These are phyloP conservation scores for Nothophoma quercina DNA, from an alignment of 2,329 filamentous ascomycete genomes.

Conservation along the genomic window DNA sequence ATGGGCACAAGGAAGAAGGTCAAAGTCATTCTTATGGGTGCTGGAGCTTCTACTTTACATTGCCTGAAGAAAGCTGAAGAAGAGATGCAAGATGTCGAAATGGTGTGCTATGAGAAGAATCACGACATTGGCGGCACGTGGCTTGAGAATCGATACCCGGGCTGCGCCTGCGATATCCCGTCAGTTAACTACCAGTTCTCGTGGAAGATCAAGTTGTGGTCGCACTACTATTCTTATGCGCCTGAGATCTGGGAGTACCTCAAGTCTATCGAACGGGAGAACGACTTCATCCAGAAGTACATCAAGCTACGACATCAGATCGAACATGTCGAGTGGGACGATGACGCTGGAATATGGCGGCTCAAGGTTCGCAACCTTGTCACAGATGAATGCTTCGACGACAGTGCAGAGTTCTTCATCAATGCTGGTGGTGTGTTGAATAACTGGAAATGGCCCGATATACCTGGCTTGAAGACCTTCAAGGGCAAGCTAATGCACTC, in stretches of 20 bases:
- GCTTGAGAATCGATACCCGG: slow-evolving; percentile 53
- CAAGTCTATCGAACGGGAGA: slow-evolving; percentile 51
- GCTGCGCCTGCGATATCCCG: slow-evolving; percentile 48
- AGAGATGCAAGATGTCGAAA: slow-evolving; percentile 51
- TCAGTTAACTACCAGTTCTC: slow-evolving; percentile 53
- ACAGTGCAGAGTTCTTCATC: slow-evolving; percentile 35
- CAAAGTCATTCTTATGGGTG: slow-evolving; percentile 54
- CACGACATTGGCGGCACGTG: slow-evolving; percentile 52
- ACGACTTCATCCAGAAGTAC: slow-evolving; percentile 40
- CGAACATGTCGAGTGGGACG: slow-evolving; percentile 30
- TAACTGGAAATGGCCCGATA: slow-evolving; percentile 53
- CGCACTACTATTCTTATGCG: slow-evolving; percentile 52
- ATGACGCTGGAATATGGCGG: slow-evolving; percentile 25
- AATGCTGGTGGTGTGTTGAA: slow-evolving; percentile 34
- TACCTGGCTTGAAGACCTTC: slow-evolving; percentile 50
- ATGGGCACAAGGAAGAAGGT: slow-evolving; percentile 53
- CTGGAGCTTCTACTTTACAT: slow-evolving; percentile 53
- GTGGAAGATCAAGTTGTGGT: slow-evolving; percentile 60
- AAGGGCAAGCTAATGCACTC: slow-evolving; percentile 56
- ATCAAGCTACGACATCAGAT: slow-evolving; percentile 29
- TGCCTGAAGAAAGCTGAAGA: slow-evolving; percentile 55
- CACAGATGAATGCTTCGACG: slow-evolving; percentile 23
- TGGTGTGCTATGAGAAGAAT: slow-evolving; percentile 54
- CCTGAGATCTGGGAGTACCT: slow-evolving; percentile 60
- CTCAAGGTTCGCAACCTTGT: slow-evolving; percentile 23